Conservation (phyloP, 805 yeast species). For the Candida namnaoensis region DNA sequence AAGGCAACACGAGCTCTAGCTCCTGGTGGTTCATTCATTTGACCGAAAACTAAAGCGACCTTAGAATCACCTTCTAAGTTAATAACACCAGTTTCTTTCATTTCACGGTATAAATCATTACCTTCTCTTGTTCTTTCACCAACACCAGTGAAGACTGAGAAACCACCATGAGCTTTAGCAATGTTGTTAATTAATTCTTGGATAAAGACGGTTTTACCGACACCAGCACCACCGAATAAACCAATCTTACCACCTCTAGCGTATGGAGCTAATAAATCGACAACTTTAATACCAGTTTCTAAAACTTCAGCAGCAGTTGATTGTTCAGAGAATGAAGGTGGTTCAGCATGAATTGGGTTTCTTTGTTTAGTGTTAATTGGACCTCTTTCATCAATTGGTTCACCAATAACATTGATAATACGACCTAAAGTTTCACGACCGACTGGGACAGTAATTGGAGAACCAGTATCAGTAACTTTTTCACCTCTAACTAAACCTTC, state of each 20-base stretch:
- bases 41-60: slow-evolving; percentile 99
- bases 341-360: slow-evolving; percentile 98
- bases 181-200: slow-evolving; percentile 99
- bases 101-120: slow-evolving; percentile 99
- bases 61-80: slow-evolving; percentile 99
- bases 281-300: slow-evolving; percentile 99
- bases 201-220: slow-evolving; percentile 99
- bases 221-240: slow-evolving; percentile 99
- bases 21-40: slow-evolving; percentile 99
- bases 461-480: slow-evolving; percentile 86
- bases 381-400: slow-evolving; percentile 99
- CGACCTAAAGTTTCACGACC: slow-evolving; percentile 99
- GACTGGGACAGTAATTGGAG: slow-evolving; percentile 98
- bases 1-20: slow-evolving; percentile 99
- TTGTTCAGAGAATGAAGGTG: slow-evolving; percentile 94
- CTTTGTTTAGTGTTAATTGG: slow-evolving; percentile 88
- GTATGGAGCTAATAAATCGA: slow-evolving; percentile 97
- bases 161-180: slow-evolving; percentile 99
- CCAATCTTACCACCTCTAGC: slow-evolving; percentile 99
- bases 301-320: slow-evolving; percentile 96
- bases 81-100: slow-evolving; percentile 99
- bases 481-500: slow-evolving; percentile 99
- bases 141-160: slow-evolving; percentile 99
- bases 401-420: slow-evolving; percentile 97
- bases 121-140: slow-evolving; percentile 99